A percentile compares a stretch with the other conserved stretches of the same genome.
Evolutionary conservation across 2,329 filamentous ascomycete genomes (phyloP).

Genomic region (Lasiodiplodia hormozganensis): DNA sequence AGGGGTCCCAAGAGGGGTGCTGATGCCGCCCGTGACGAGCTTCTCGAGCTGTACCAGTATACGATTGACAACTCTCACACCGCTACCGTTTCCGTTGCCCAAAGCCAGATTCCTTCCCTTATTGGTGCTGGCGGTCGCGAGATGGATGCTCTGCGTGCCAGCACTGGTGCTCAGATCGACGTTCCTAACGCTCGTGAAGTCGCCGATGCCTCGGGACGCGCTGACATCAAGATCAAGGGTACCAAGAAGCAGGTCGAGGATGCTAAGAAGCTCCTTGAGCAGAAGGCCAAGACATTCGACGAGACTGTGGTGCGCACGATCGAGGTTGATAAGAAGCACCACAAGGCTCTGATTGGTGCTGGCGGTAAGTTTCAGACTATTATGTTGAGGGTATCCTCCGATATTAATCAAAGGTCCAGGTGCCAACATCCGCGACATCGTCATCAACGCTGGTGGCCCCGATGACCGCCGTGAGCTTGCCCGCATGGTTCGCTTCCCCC

Average conservation of each 20-base stretch:
- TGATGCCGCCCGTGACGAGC: slow-evolving; percentile 89
- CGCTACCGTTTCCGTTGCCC: slow-evolving; percentile 82
- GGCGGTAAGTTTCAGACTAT: slow-evolving; percentile 72
- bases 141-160: slow-evolving; percentile 86
- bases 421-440: slow-evolving; percentile 83
- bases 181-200: slow-evolving; percentile 82
- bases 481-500: slow-evolving; percentile 93
- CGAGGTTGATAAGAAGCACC: slow-evolving; percentile 93
- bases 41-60: slow-evolving; percentile 87
- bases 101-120: slow-evolving; percentile 89
- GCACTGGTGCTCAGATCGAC: slow-evolving; percentile 88
- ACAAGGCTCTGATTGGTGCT: slow-evolving; percentile 85
- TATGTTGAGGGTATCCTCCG: slow-evolving; percentile 46
- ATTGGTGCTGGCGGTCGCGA: slow-evolving; percentile 90
- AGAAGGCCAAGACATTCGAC: slow-evolving; percentile 86
- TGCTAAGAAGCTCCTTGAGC: slow-evolving; percentile 87
- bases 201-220: slow-evolving; percentile 68
- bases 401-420: slow-evolving; percentile 60
- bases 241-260: slow-evolving; percentile 90
- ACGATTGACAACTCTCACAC: slow-evolving; percentile 85
- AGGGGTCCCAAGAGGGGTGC: slow-evolving; percentile 92
- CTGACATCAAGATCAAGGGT: slow-evolving; percentile 90
- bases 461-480: slow-evolving; percentile 83
- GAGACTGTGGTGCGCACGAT: slow-evolving; percentile 85
- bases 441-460: slow-evolving; percentile 86